Evolutionary conservation across 1,284 basidiomycete genomes (phyloP).

Genomic region (Cutaneotrichosporon cyanovorans): DNA sequence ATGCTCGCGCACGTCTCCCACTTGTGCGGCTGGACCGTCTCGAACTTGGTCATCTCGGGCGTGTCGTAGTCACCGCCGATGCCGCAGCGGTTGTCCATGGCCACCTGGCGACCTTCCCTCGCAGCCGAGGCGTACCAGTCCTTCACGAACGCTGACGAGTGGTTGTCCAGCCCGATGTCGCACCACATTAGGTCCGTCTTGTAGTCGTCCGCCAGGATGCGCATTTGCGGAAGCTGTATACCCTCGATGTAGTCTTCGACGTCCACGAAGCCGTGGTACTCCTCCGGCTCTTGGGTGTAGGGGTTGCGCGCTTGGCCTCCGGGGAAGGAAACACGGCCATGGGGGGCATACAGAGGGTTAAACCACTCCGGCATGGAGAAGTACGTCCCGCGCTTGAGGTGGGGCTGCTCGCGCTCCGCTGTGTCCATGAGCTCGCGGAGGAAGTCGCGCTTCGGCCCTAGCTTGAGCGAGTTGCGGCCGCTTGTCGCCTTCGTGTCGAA

Average conservation of each 20-base stretch:
- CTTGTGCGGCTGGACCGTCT: constrained; percentile 49
- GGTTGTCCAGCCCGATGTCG: constrained; percentile 56
- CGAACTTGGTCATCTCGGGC: constrained; percentile 54
- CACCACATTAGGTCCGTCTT: constrained; percentile 54
- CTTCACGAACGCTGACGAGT: constrained; percentile 50
- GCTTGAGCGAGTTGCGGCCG: constrained; percentile 50
- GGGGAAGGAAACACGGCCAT: constrained; percentile 51
- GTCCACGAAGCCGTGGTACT: constrained; percentile 52
- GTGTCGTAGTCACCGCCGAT: constrained; percentile 51
- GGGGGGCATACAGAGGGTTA: constrained; percentile 52
- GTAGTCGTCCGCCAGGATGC: constrained; percentile 51
- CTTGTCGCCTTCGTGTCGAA: constrained; percentile 52
- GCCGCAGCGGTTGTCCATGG: constrained; percentile 52
- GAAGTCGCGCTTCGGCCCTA: constrained; percentile 54
- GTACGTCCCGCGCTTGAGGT: constrained; percentile 20
- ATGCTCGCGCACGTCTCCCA: constrained; percentile 52
- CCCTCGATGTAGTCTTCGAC: constrained; percentile 54
- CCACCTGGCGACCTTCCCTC: constrained; percentile 51
- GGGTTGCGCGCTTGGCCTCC: constrained; percentile 54
- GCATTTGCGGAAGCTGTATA: constrained; percentile 55
- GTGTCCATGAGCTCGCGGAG: constrained; percentile 52
- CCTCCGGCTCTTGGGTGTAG: constrained; percentile 52
- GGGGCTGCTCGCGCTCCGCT: constrained; percentile 41
- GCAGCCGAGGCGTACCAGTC: constrained; percentile 53
- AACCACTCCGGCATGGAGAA: constrained; percentile 52